Conservation (phyloP, 345 rosid species). For the Pistacia vera region DNA sequence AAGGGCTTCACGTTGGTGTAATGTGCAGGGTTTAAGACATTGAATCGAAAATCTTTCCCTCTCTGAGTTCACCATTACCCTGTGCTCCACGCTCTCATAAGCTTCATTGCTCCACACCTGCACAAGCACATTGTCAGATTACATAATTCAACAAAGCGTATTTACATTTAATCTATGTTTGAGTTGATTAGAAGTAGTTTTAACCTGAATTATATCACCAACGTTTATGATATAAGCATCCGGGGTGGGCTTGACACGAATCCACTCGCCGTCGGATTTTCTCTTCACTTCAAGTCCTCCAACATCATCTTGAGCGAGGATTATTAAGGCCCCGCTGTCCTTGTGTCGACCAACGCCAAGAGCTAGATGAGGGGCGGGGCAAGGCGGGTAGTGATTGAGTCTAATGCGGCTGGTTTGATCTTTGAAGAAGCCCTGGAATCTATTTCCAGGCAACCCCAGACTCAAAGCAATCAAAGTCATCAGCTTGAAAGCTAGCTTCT, state of each 20-base stretch:
- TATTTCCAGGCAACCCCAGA: constrained; percentile 30
- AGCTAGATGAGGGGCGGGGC: constrained; percentile 38
- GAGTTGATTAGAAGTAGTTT: too few relatives aligned
- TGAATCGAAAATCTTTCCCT: constrained; percentile 52
- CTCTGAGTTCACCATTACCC: constrained; percentile 44
- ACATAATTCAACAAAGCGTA: neutral
- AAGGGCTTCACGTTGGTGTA: constrained; percentile 20
- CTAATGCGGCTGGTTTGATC: constrained; percentile 29
- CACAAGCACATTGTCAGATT: neutral
- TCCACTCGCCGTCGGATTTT: constrained; percentile 39
- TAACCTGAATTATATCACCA: constrained; percentile 35
- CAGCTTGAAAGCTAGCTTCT: constrained; percentile 53
- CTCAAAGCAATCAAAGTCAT: constrained; percentile 40
- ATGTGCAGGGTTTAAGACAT: constrained; percentile 43
- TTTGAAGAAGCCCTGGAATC: constrained; percentile 31
- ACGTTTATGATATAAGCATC: constrained; percentile 13
- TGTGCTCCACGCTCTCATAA: constrained; percentile 53
- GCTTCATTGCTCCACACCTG: constrained; percentile 59
- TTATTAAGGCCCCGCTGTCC: constrained; percentile 29
- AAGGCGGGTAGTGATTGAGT: constrained; percentile 42
- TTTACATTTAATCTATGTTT: too few relatives aligned
- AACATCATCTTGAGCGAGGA: constrained; percentile 38
- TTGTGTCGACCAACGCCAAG: constrained; percentile 41
- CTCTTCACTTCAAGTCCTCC: constrained; percentile 40
- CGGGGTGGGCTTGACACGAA: constrained; percentile 26